Base-by-base conservation (phyloP, 164 flowering plant species). In the Macadamia tetraphylla region DNA sequence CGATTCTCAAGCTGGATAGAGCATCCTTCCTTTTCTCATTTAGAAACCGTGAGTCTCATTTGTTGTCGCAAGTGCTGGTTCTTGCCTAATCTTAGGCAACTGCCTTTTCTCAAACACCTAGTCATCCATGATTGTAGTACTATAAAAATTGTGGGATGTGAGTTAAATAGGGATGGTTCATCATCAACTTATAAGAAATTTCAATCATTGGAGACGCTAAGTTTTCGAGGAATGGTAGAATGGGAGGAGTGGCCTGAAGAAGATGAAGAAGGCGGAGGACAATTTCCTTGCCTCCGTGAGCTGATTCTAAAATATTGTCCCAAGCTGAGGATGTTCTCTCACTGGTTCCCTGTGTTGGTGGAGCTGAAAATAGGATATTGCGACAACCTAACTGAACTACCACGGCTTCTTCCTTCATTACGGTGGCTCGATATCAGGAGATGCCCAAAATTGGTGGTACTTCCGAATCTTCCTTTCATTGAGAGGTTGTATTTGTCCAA, bases 1-100 rank as follows among this genome's bases (percentile, higher is more conserved):
- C 44, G 14, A 6, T 78, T 78, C 49, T 76, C 86, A 35, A 40
- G 1, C 46, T 82, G 85, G 82, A 3, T 78, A 18, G 76, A 71
- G 35, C 55, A 72, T 59, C 17, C 65, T 0, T 63, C 67, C 17
- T 80, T 73, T 23, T 29, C 52, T 2, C 43, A 67, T 32, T 10
- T 80, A 17, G 68, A 12, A 6, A 9, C 8, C 1, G 9, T 82
- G 5, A 18, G 4, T 0, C 52, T 82, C 0, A 13, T 0, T 0
- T n/a, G 55, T 14, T 76, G 79, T 48, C 43, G 17, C 12, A 29
- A 60, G 6, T 75, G 82, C 46, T 3, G 1, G 0, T 62, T 6
- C 29, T 60, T 78, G 32, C 85, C 81, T 9, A 52, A 77, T 11
- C 72, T 78, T 13, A 82, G 85, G 6, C 72, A 68, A 11, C 68